These are phyloP conservation scores for Pleurozium schreberi DNA, from an alignment of 225 moss, liverwort and hornwort genomes.

Conservation along the genomic window DNA sequence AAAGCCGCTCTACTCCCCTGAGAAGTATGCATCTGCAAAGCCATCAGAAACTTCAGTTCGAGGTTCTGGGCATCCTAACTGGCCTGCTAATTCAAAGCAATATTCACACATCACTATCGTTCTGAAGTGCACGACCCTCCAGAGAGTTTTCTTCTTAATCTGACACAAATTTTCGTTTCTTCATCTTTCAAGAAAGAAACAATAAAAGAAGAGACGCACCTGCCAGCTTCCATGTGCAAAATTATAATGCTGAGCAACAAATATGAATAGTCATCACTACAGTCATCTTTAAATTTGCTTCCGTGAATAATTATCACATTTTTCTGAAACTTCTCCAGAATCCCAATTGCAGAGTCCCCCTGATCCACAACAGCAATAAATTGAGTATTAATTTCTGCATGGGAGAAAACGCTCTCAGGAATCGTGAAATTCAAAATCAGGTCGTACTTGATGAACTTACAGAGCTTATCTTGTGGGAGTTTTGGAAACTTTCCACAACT, in stretches of 20 bases:
- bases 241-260: slow-evolving; percentile 51
- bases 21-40: slow-evolving; percentile 42
- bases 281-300: slow-evolving; percentile 50
- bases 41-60: background rate
- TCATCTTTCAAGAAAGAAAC: background rate
- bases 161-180: background rate
- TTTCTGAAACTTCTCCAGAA: slow-evolving; percentile 42
- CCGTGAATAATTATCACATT: slow-evolving; percentile 47
- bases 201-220: slow-evolving; percentile 8
- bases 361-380: slow-evolving; percentile 6
- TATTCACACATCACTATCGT: background rate
- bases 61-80: background rate
- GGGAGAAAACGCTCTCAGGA: background rate
- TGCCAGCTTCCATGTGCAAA: slow-evolving; percentile 59
- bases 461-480: background rate
- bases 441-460: background rate
- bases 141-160: background rate
- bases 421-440: background rate
- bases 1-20: slow-evolving; percentile 44
- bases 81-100: background rate
- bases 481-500: background rate
- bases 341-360: slow-evolving; percentile 53
- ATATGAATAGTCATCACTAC: slow-evolving; percentile 49
- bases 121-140: background rate
- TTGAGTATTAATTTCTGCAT: background rate